phyloP scores from a whole-genome alignment of 2,329 filamentous ascomycete species.

The Scedosporium aurantiacum region DNA sequence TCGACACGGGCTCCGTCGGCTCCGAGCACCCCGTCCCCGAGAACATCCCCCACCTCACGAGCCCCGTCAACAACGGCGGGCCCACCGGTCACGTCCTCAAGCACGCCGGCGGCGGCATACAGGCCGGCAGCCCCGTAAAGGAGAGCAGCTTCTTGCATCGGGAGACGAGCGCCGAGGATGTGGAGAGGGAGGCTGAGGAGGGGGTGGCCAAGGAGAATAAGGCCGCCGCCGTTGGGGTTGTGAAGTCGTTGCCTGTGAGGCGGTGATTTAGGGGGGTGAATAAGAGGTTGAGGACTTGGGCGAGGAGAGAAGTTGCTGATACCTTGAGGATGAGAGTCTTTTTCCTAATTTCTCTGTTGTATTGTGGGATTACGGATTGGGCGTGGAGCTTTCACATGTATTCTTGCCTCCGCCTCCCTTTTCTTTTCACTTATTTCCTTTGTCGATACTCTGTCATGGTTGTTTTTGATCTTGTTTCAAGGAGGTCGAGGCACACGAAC shows the following conservation, averaged over 20 bases:
- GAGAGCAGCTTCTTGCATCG: slow-evolving; percentile 80
- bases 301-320: not conserved
- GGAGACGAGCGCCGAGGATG: slow-evolving; percentile 51
- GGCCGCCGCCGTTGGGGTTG: slow-evolving; percentile 1
- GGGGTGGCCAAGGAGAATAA: slow-evolving; percentile 11
- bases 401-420: not conserved
- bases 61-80: slow-evolving; percentile 19
- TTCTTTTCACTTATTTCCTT: not conserved
- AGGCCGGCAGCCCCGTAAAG: slow-evolving; percentile 74
- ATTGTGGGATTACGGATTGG: not conserved
- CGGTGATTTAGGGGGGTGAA: not conserved
- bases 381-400: not conserved
- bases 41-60: slow-evolving; percentile 81
- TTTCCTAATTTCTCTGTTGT: not conserved
- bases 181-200: slow-evolving; percentile 24
- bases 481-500: not conserved
- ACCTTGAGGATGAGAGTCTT: not conserved
- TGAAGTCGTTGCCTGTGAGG: not conserved
- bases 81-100: slow-evolving; percentile 19
- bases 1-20: slow-evolving; percentile 86
- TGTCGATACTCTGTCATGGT: not conserved
- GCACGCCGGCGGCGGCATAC: slow-evolving; percentile 34
- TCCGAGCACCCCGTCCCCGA: slow-evolving; percentile 90
- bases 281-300: slow-evolving; percentile 5
- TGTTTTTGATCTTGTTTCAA: not conserved